phyloP scores from a whole-genome alignment of 495 filamentous ascomycete species.

The Xylaria curta region DNA sequence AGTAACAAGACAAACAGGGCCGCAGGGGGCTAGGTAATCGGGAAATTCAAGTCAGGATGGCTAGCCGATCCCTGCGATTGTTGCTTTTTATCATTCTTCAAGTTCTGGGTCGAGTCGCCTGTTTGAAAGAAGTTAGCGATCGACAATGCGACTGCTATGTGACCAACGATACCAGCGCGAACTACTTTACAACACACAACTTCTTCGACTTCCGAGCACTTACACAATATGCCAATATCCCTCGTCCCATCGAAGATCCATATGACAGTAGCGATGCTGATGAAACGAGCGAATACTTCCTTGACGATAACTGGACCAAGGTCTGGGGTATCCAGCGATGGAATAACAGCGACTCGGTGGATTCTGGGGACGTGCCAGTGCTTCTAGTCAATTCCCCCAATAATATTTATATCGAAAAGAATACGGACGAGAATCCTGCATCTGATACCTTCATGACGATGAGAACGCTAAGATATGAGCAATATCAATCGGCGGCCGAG shows the following conservation, averaged over 20 bases:
- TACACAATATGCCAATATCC: conserved; percentile 45
- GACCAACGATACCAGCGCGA: conserved; percentile 52
- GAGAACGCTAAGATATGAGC: conserved; percentile 61
- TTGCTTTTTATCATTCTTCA: conserved; percentile 26
- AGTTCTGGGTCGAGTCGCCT: conserved; percentile 7
- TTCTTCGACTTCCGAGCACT: conserved; percentile 73
- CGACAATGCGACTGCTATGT: conserved; percentile 54
- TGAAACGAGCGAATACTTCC: conserved; percentile 51
- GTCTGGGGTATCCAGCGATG: conserved; percentile 68
- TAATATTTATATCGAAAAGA: conserved; percentile 68
- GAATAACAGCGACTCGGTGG: conserved; percentile 50
- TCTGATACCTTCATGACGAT: conserved; percentile 65
- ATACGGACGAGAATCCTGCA: conserved; percentile 41
- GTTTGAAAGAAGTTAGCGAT: conserved; percentile 28
- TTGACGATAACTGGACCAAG: conserved; percentile 45
- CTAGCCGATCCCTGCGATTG: conserved; percentile 9
- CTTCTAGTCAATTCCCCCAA: conserved; percentile 67
- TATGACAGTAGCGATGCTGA: conserved; percentile 40
- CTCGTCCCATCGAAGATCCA: conserved; percentile 41
- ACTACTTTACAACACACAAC: conserved; percentile 68
- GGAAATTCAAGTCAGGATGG: conserved; percentile 18
- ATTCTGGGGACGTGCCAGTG: conserved; percentile 47
- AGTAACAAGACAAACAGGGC: not conserved
- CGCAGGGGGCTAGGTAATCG: not conserved
- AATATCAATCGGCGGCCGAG: conserved; percentile 68